Percentiles rank a stretch among this genome's conserved stretches.
Evolutionary conservation across 1,284 basidiomycete species (phyloP).

Genomic region (Afroboletus lepidellus): DNA sequence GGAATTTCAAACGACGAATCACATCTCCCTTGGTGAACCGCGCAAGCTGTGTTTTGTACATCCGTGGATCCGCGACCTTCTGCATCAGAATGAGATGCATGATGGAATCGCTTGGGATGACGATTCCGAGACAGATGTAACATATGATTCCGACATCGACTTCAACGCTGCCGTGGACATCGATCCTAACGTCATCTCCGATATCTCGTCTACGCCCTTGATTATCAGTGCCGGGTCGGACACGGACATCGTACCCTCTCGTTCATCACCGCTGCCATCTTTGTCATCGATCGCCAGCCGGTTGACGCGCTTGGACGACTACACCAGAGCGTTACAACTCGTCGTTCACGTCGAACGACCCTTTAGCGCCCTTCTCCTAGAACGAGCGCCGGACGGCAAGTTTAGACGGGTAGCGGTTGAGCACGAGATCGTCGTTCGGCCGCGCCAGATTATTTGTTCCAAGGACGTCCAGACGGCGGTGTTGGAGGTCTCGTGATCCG

Average conservation of each 20-base stretch:
- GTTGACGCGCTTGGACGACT: neutral
- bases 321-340: conserved; percentile 8
- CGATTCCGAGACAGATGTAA: conserved; percentile 9
- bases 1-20: neutral
- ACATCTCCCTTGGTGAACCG: neutral
- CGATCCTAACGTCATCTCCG: neutral
- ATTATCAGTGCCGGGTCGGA: neutral
- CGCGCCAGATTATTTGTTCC: neutral
- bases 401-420: neutral
- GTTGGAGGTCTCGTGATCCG: neutral
- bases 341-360: conserved; percentile 12
- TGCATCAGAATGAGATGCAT: conserved; percentile 2
- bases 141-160: conserved; percentile 1
- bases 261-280: neutral
- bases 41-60: conserved; percentile 5
- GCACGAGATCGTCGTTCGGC: conserved; percentile 1
- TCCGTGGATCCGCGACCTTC: neutral
- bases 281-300: neutral
- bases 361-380: conserved; percentile 8
- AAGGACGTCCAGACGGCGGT: conserved; percentile 4
- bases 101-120: conserved; percentile 7
- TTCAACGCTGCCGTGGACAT: neutral
- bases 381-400: conserved; percentile 1
- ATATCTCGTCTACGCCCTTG: neutral
- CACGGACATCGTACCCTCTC: neutral